A percentile compares a stretch with the other conserved stretches of the same genome.
phyloP scores from a whole-genome alignment of 2,329 filamentous ascomycete species.

The Periconia macrospinosa region DNA sequence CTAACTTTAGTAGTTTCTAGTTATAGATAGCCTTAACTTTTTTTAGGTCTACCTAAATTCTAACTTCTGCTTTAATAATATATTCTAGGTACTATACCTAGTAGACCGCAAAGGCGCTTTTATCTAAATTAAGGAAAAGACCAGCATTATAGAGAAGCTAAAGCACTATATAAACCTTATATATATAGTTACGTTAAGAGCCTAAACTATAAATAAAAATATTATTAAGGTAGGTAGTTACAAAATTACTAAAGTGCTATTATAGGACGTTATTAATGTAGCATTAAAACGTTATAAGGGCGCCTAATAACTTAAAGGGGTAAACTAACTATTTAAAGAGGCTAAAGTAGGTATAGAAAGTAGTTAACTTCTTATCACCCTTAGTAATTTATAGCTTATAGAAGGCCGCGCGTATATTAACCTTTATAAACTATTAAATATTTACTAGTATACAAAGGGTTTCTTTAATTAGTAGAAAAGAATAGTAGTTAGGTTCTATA shows the following conservation, averaged over 20 bases:
- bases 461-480: neutral
- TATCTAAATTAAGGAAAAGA: constrained; percentile 7
- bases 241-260: neutral
- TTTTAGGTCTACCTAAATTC: constrained; percentile 6
- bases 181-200: neutral
- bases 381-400: neutral
- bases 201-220: neutral
- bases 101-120: constrained; percentile 4
- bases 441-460: neutral
- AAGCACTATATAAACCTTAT: neutral
- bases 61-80: constrained; percentile 8
- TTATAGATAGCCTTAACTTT: constrained; percentile 4
- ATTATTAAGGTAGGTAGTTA: neutral
- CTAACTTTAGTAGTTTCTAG: neutral
- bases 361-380: neutral
- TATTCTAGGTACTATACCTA: constrained; percentile 7
- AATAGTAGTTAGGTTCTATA: neutral
- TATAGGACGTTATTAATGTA: neutral
- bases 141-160: neutral
- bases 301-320: neutral
- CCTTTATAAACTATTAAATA: neutral
- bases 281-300: neutral
- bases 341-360: neutral
- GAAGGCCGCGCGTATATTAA: neutral
- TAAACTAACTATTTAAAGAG: neutral